A percentile compares a stretch with the other conserved stretches of the same genome.
These are phyloP conservation scores for Pestalotiopsis sp. DNA, from an alignment of 2,329 filamentous ascomycete genomes.

Conservation along the genomic window DNA sequence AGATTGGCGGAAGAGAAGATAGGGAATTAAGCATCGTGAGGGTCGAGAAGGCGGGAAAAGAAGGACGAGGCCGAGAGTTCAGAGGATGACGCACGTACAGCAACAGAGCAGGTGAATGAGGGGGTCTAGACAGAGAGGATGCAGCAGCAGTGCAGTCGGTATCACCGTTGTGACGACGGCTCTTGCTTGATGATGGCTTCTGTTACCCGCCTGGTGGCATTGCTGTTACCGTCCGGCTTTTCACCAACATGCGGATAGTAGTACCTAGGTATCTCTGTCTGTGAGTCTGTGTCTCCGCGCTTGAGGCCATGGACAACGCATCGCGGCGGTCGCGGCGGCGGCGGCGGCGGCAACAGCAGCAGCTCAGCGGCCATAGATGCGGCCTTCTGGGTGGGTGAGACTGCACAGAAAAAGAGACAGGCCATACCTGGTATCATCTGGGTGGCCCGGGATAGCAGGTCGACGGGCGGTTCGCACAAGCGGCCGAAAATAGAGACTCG, in stretches of 20 bases:
- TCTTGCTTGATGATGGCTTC: slow-evolving; percentile 21
- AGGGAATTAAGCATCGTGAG: too few relatives aligned
- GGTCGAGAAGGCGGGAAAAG: background rate
- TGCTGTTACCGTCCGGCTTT: too few relatives aligned
- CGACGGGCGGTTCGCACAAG: slow-evolving; percentile 32
- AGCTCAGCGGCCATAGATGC: background rate
- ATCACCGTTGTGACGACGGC: slow-evolving; percentile 20
- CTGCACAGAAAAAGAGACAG: slow-evolving; percentile 2
- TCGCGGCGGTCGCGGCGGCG: background rate
- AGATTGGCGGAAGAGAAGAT: background rate
- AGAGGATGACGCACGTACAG: background rate
- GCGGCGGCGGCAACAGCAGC: background rate
- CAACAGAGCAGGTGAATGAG: background rate
- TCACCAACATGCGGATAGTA: too few relatives aligned
- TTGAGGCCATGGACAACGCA: too few relatives aligned
- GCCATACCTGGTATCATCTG: slow-evolving; percentile 24
- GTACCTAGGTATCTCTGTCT: too few relatives aligned
- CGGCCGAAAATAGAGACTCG: slow-evolving; percentile 17
- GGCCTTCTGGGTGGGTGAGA: slow-evolving; percentile 13
- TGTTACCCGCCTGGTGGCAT: background rate
- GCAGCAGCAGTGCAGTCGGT: slow-evolving; percentile 18
- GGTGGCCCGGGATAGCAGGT: slow-evolving; percentile 3
- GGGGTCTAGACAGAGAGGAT: background rate
- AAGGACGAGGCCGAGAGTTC: slow-evolving; percentile 5
- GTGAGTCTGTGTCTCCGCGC: too few relatives aligned